These are phyloP conservation scores for Cetraspora pellucida DNA, from an alignment of 192 early-diverging fungal species.

Conservation along the genomic window DNA sequence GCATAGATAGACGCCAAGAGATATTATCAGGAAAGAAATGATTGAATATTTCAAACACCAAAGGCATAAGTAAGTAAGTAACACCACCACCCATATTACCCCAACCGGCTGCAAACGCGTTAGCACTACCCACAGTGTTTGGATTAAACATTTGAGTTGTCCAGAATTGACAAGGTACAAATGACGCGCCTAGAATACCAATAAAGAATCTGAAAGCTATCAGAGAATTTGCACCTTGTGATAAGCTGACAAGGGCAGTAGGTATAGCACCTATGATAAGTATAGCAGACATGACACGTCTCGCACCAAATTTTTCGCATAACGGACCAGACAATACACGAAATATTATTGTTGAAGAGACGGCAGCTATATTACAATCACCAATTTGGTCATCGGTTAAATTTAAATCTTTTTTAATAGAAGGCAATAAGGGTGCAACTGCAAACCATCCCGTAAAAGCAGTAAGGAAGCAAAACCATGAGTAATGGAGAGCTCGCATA, in stretches of 20 bases:
- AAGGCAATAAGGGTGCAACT: slow-evolving; percentile 57
- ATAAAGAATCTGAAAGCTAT: slow-evolving; percentile 56
- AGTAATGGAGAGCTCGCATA: slow-evolving; percentile 43
- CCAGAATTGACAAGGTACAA: slow-evolving; percentile 77
- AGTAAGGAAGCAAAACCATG: slow-evolving; percentile 46
- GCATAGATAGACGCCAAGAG: slow-evolving; percentile 56
- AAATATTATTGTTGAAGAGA: slow-evolving; percentile 59
- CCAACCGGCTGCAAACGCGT: slow-evolving; percentile 70
- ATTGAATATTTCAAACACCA: slow-evolving; percentile 46
- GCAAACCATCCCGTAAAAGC: slow-evolving; percentile 65
- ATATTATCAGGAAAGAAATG: slow-evolving; percentile 29
- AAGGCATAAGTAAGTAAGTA: slow-evolving; percentile 62
- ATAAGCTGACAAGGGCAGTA: slow-evolving; percentile 49
- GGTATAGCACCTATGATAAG: slow-evolving; percentile 63
- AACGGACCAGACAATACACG: slow-evolving; percentile 52
- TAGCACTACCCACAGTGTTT: slow-evolving; percentile 66
- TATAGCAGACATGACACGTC: slow-evolving; percentile 55
- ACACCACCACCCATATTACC: slow-evolving; percentile 70
- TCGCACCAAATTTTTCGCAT: slow-evolving; percentile 50
- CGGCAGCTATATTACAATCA: slow-evolving; percentile 52
- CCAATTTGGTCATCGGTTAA: slow-evolving; percentile 48
- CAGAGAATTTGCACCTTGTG: slow-evolving; percentile 49
- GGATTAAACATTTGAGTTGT: slow-evolving; percentile 60
- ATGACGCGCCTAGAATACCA: slow-evolving; percentile 66
- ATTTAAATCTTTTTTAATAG: slow-evolving; percentile 58